Evolutionary conservation across 139 green algal genomes (phyloP).

Genomic region (Chlamydomonas sp.): DNA sequence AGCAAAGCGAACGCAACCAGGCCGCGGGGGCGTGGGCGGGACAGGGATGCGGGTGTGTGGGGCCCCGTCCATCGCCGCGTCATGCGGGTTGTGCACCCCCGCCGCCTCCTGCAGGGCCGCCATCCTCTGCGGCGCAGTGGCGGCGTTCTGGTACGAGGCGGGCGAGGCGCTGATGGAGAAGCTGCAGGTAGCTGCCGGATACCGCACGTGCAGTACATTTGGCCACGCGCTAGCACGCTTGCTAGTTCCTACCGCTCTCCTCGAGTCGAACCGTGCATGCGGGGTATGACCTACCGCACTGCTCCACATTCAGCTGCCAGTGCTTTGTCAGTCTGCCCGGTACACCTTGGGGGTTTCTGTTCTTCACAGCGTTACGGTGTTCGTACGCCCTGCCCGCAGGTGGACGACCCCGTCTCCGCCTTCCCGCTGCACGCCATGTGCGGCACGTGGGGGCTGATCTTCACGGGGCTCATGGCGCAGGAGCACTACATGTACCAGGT

Average conservation of each 20-base stretch:
- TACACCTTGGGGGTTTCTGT: not conserved
- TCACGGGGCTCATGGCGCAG: slow-evolving; percentile 49
- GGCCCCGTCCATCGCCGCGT: not conserved
- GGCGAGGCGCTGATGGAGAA: slow-evolving; percentile 44
- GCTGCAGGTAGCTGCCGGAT: slow-evolving; percentile 6
- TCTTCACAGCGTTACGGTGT: not conserved
- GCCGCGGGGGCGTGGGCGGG: too few relatives aligned
- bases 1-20: too few relatives aligned
- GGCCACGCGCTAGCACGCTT: too few relatives aligned
- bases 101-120: slow-evolving; percentile 42
- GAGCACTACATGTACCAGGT: slow-evolving; percentile 46
- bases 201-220: too few relatives aligned
- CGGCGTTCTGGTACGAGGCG: slow-evolving; percentile 42
- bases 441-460: slow-evolving; percentile 61
- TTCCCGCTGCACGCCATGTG: slow-evolving; percentile 50
- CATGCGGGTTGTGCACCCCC: not conserved
- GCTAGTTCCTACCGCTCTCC: too few relatives aligned
- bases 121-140: slow-evolving; percentile 62
- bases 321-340: not conserved
- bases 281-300: not conserved
- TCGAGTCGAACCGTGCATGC: not conserved
- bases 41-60: too few relatives aligned
- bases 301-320: not conserved
- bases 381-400: not conserved
- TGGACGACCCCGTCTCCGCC: slow-evolving; percentile 42